These are phyloP conservation scores for Capsella bursapastoris DNA, from an alignment of 345 rosid species.

Conservation along the genomic window DNA sequence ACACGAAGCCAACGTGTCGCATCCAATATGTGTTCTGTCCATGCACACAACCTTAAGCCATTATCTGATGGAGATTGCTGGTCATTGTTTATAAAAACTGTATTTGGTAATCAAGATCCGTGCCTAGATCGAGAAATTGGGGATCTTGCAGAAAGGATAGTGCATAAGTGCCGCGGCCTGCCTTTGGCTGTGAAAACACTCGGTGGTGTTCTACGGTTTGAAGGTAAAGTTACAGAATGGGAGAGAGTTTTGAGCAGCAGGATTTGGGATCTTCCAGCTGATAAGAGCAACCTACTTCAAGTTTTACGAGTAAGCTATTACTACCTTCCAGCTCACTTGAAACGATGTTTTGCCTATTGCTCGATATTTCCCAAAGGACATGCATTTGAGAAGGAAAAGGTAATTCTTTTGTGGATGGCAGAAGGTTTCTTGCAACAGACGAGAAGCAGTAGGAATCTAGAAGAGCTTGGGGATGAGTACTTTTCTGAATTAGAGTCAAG, in stretches of 20 bases:
- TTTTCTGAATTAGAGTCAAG: conserved; percentile 44
- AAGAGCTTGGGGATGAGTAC: conserved; percentile 49
- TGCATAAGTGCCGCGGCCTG: conserved; percentile 49
- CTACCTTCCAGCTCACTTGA: conserved; percentile 46
- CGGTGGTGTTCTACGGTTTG: conserved; percentile 48
- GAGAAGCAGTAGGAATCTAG: conserved; percentile 38
- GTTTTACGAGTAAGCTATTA: conserved; percentile 48
- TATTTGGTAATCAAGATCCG: conserved; percentile 26
- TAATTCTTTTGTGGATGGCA: conserved; percentile 52
- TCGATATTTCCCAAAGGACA: conserved; percentile 49
- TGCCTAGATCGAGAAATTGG: conserved; percentile 38
- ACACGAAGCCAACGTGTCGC: conserved; percentile 47
- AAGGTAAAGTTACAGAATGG: conserved; percentile 46
- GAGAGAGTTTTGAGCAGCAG: conserved; percentile 47
- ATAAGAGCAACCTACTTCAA: conserved; percentile 43
- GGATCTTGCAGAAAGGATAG: conserved; percentile 47
- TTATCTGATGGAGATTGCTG: conserved; percentile 47
- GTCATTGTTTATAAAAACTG: conserved; percentile 43
- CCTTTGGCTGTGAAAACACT: conserved; percentile 52
- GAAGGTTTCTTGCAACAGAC: conserved; percentile 48
- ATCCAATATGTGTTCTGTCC: conserved; percentile 33
- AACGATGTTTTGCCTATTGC: conserved; percentile 50
- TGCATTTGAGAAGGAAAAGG: conserved; percentile 35
- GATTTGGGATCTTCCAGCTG: conserved; percentile 49
- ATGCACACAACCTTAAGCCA: conserved; percentile 40